Evolutionary conservation across 345 rosid genomes (phyloP).

Genomic region (Brassica incana): DNA sequence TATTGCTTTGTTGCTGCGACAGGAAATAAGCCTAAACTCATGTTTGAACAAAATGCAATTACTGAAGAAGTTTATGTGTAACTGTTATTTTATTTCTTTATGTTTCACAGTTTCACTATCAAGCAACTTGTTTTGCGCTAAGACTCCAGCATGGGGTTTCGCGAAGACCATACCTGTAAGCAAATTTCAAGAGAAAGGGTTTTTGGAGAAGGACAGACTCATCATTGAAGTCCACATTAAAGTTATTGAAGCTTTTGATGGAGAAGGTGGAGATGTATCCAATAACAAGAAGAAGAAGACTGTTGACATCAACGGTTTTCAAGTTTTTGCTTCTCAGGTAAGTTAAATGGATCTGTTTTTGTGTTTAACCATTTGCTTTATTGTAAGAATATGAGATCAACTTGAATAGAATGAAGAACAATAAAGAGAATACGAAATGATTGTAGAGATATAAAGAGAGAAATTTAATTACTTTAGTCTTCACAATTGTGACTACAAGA

Average conservation of each 20-base stretch:
- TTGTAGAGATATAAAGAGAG: no score
- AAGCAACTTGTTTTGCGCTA: background rate
- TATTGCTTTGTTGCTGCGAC: no score
- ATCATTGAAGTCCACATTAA: background rate
- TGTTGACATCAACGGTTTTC: background rate
- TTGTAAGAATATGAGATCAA: no score
- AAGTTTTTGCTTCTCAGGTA: constrained; percentile 27
- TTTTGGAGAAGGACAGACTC: background rate
- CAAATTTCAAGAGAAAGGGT: background rate
- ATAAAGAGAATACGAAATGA: no score
- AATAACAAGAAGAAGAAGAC: background rate
- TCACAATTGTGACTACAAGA: no score
- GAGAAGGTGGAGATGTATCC: background rate
- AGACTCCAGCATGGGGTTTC: background rate
- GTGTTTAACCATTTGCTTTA: background rate
- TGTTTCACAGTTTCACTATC: background rate
- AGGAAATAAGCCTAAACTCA: no score
- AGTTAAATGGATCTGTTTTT: background rate
- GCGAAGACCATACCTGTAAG: background rate
- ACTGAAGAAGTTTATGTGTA: no score
- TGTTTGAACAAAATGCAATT: no score
- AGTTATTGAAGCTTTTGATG: background rate
- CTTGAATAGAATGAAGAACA: no score
- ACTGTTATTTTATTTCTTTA: no score
- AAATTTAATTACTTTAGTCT: no score